Evolutionary conservation across 139 green algal species (phyloP).

Genomic region (Axilococcus clingmanii): DNA sequence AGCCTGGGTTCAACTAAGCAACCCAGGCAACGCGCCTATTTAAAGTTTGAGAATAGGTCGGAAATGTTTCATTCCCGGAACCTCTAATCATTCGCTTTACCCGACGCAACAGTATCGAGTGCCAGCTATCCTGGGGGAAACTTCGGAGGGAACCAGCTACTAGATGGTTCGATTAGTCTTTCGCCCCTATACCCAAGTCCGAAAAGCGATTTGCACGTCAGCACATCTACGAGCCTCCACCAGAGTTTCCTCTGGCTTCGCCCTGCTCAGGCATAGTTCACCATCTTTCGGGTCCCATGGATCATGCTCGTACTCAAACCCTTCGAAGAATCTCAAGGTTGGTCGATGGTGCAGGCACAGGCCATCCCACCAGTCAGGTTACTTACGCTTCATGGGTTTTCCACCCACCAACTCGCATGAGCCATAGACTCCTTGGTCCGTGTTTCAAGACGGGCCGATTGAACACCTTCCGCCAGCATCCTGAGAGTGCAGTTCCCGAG

Average conservation of each 20-base stretch:
- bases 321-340: constrained; percentile 82
- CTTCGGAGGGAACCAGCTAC: constrained; percentile 93
- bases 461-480: constrained; percentile 74
- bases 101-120: constrained; percentile 73
- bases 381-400: constrained; percentile 85
- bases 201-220: constrained; percentile 96
- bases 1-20: constrained; percentile 75
- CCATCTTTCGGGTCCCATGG: constrained; percentile 87
- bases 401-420: constrained; percentile 80
- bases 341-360: constrained; percentile 68
- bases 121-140: constrained; percentile 89
- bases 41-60: constrained; percentile 94
- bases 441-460: constrained; percentile 91
- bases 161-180: constrained; percentile 98
- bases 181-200: constrained; percentile 94
- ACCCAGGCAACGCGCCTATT: constrained; percentile 77
- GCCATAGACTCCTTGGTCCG: constrained; percentile 94
- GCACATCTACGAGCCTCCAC: constrained; percentile 90
- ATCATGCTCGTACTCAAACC: constrained; percentile 77
- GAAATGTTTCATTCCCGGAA: constrained; percentile 72
- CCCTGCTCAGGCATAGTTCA: constrained; percentile 93
- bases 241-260: constrained; percentile 90
- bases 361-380: constrained; percentile 75
- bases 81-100: constrained; percentile 94
- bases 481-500: constrained; percentile 57